These are phyloP conservation scores for Saturnispora halmiae DNA, from an alignment of 805 yeast species.

Conservation along the genomic window DNA sequence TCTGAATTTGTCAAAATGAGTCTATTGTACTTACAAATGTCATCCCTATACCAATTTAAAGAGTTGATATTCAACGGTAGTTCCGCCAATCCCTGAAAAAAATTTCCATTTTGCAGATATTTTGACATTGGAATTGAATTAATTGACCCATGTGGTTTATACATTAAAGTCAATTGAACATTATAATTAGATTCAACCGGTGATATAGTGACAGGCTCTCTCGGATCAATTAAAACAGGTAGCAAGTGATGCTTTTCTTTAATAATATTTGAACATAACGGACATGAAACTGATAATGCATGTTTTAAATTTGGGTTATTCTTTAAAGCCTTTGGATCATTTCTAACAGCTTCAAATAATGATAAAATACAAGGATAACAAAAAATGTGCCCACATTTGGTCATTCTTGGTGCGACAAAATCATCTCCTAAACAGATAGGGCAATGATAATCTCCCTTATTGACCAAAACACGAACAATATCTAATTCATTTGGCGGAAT, in stretches of 20 bases:
- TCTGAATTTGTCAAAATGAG: conserved; percentile 56
- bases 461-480: conserved; percentile 65
- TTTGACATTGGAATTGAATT: conserved; percentile 26
- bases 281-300: conserved; percentile 39
- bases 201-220: conserved; percentile 38
- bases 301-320: conserved; percentile 26
- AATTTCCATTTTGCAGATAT: conserved; percentile 20
- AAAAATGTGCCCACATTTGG: conserved; percentile 86
- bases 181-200: conserved; percentile 49
- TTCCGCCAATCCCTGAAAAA: conserved; percentile 45
- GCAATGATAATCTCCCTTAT: conserved; percentile 60
- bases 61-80: conserved; percentile 10
- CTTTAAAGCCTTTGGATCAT: conserved; percentile 9
- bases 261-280: conserved; percentile 59
- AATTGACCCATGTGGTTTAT: conserved; percentile 29
- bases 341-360: conserved; percentile 42
- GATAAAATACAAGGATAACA: conserved; percentile 77
- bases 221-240: conserved; percentile 47
- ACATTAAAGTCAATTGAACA: conserved; percentile 57
- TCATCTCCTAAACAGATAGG: conserved; percentile 85
- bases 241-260: conserved; percentile 46
- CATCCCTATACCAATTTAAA: conserved; percentile 47
- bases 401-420: conserved; percentile 90
- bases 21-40: conserved; percentile 68
- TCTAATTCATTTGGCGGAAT: conserved; percentile 52